Percentiles rank a stretch among this genome's conserved stretches.
Evolutionary conservation across 1,284 basidiomycete species (phyloP).

Genomic region (Thecaphora thlaspeos): DNA sequence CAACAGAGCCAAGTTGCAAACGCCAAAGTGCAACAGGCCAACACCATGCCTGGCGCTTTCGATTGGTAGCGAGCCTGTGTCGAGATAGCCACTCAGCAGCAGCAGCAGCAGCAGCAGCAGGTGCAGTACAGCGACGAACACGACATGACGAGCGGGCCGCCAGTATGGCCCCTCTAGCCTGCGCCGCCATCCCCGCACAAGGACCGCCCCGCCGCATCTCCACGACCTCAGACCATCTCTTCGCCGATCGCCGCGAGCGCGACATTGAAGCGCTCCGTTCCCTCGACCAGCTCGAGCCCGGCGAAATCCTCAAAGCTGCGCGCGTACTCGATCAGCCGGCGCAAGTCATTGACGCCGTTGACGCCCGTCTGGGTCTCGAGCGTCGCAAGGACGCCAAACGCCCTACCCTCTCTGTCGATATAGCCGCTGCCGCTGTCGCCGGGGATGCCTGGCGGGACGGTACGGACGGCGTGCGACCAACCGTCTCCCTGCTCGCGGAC

Average conservation of each 20-base stretch:
- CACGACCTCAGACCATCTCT: slow-evolving; percentile 6
- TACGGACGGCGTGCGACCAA: slow-evolving; percentile 35
- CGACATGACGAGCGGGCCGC: too few species aligned
- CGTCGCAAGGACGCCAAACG: slow-evolving; percentile 35
- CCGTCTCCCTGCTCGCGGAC: slow-evolving; percentile 29
- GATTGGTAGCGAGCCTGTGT: slow-evolving; percentile 29
- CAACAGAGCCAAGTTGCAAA: slow-evolving; percentile 1
- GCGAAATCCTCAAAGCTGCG: slow-evolving; percentile 30
- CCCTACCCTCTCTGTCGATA: slow-evolving; percentile 29
- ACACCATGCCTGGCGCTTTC: slow-evolving; percentile 20
- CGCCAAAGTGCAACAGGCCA: neutral
- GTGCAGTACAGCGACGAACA: too few species aligned
- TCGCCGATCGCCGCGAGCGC: slow-evolving; percentile 18
- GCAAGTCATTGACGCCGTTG: slow-evolving; percentile 37
- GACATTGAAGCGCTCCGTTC: slow-evolving; percentile 33
- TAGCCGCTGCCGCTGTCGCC: slow-evolving; percentile 39
- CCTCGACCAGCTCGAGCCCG: slow-evolving; percentile 25
- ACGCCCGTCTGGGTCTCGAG: slow-evolving; percentile 9
- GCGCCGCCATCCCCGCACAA: too few species aligned
- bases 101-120: too few species aligned
- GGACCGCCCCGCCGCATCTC: too few species aligned
- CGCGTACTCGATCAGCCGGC: slow-evolving; percentile 30
- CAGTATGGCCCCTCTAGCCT: too few species aligned
- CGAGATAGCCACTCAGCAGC: too few species aligned
- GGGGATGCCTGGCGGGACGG: slow-evolving; percentile 34